Evolutionary conservation across 305 asterid species (phyloP).

Genomic region (Fraxinus angustifolia): DNA sequence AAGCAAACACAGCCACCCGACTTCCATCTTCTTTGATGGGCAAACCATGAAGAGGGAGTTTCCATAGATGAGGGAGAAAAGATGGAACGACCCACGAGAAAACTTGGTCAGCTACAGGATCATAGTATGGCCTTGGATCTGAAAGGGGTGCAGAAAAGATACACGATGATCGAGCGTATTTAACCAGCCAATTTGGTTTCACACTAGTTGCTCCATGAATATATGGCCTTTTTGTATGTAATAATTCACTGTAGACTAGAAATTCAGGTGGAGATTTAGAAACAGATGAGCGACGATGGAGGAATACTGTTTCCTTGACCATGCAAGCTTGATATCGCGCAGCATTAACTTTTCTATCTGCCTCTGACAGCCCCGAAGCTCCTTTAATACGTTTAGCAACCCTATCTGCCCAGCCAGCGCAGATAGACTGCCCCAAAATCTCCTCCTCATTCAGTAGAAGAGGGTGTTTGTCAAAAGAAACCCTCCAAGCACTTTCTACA

Average conservation of each 20-base stretch:
- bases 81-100: background rate
- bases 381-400: background rate
- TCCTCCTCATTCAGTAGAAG: background rate
- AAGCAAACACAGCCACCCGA: background rate
- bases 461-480: background rate
- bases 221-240: background rate
- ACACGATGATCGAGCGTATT: background rate
- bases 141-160: background rate
- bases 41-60: background rate
- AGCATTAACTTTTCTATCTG: background rate
- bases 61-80: background rate
- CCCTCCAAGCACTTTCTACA: background rate
- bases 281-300: background rate
- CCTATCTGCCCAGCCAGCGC: background rate
- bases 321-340: background rate
- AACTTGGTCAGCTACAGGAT: background rate
- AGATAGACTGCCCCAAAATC: background rate
- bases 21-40: background rate
- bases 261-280: background rate
- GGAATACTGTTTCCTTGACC: background rate
- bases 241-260: background rate
- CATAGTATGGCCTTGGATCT: background rate
- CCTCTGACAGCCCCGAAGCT: background rate
- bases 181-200: background rate
- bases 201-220: background rate